Percentiles rank a stretch among this genome's conserved stretches.
phyloP scores from a whole-genome alignment of 345 rosid species.

The Syzygium aqueum region DNA sequence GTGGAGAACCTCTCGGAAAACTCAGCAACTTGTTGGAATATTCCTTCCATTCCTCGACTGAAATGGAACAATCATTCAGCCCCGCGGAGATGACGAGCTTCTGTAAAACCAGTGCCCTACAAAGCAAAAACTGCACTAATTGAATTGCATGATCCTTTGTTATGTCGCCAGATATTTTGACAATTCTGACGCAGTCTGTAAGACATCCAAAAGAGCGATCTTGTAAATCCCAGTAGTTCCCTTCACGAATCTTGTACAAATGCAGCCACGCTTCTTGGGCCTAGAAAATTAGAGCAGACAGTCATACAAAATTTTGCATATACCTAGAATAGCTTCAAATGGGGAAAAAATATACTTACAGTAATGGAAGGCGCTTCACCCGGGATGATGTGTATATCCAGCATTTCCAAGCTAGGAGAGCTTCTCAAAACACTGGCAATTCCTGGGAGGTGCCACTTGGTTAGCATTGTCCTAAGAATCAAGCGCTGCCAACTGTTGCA shows the following conservation, averaged over 20 bases:
- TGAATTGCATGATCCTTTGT: not conserved
- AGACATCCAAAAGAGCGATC: not conserved
- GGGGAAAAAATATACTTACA: not conserved
- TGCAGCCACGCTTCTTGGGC: not conserved
- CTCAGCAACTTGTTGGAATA: not conserved
- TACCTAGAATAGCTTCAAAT: not conserved
- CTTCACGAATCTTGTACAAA: not conserved
- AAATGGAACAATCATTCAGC: not conserved
- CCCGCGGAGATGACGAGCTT: not conserved
- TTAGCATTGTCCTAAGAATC: not conserved
- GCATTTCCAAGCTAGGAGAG: slow-evolving; percentile 4
- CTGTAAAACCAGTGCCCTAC: slow-evolving; percentile 1
- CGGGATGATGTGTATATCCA: not conserved
- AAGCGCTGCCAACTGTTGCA: not conserved
- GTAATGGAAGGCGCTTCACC: not conserved
- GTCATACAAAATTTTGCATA: not conserved
- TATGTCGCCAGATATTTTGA: not conserved
- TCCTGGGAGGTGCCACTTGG: slow-evolving; percentile 12
- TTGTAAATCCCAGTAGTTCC: not conserved
- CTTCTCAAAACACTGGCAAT: not conserved
- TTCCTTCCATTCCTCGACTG: not conserved
- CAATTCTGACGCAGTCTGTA: not conserved
- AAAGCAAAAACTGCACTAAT: not conserved
- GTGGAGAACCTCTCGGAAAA: slow-evolving; percentile 2
- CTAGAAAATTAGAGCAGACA: not conserved